phyloP scores from a whole-genome alignment of 169 alveolate species.

The Amoebophrya sp. region DNA sequence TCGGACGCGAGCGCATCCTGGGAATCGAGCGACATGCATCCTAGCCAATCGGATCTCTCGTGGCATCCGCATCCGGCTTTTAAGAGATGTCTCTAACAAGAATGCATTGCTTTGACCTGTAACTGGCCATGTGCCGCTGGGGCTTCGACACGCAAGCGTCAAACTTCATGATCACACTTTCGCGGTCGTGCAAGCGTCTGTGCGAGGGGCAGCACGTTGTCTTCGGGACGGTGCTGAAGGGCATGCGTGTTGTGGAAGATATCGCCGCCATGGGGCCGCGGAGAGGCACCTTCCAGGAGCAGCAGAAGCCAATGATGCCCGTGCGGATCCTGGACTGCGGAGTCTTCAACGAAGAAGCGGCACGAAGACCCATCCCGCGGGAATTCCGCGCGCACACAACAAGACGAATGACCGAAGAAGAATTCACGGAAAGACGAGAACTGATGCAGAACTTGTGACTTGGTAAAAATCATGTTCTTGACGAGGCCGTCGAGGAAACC shows the following conservation, averaged over 20 bases:
- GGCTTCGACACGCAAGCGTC: conserved; percentile 6
- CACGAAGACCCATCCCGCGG: not conserved
- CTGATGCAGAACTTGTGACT: not conserved
- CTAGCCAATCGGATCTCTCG: too few species aligned
- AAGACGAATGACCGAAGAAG: not conserved
- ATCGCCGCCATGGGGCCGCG: conserved; percentile 6
- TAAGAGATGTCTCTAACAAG: too few species aligned
- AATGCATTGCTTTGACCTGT: too few species aligned
- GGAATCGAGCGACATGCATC: too few species aligned
- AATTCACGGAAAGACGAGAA: not conserved
- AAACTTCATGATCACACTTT: conserved; percentile 6
- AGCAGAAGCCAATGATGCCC: not conserved
- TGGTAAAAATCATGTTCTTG: too few species aligned
- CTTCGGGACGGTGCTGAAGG: conserved; percentile 11
- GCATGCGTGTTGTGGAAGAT: conserved; percentile 3
- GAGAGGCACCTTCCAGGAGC: not conserved
- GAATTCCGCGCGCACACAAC: not conserved
- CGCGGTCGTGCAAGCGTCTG: not conserved
- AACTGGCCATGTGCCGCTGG: conserved; percentile 12
- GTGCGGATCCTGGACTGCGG: not conserved
- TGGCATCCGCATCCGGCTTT: too few species aligned
- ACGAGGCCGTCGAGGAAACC: too few species aligned
- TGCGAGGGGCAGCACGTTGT: conserved; percentile 10
- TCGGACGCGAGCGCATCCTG: too few species aligned
- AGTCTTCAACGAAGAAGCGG: not conserved